Base-by-base conservation (phyloP, 371 early-diverging fungal genomes). In the Zychaea mexicana region DNA sequence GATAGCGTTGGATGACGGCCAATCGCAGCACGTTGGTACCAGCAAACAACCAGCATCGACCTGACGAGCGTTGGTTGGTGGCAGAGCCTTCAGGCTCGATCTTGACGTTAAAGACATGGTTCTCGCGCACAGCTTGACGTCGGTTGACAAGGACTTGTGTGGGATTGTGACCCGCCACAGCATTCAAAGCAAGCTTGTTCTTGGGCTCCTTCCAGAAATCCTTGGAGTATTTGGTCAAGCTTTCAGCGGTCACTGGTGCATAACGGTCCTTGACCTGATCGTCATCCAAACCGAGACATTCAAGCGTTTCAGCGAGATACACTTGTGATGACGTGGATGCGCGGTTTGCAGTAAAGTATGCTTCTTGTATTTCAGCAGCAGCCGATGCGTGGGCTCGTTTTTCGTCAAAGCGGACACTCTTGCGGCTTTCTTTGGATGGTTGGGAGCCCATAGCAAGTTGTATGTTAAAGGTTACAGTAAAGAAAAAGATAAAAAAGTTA, bases 21-120 rank as follows among this genome's bases (percentile, higher is more conserved):
- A 73, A 62, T 39, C 77, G 70, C 57, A 79, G 60, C 3, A 79
- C 76, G 58, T 81, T 79, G 27, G 80, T 76, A 39, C 77, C 92
- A 21, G 94, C 94, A 82, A 93, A 93, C 38, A 93, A 66, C 94
- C 94, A 93, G 81, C 94, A 93, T 17, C 94, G 85, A 19, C 94
- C 94, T n/a, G 88, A 87, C 66, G 78, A 77, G 67, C 87, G 87
- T 73, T 93, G 94, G 76, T 93, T 88, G 22, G 94, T 93, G 42
- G 87, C 86, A 52, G 73, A 65, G 39, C 83, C 84, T 69, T 90
- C 90, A 8, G 78, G 39, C 6, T 85, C 84, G 31, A 89, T 69
- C 62, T 87, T 86, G 61, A 85, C 82, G 49, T 85, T 86, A 65
- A 86, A 90, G 17, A 83, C 75, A 64, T 86, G 86, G 30, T 69